Conservation (phyloP, 2,329 filamentous ascomycete genomes). For the Claviceps spartinae region DNA sequence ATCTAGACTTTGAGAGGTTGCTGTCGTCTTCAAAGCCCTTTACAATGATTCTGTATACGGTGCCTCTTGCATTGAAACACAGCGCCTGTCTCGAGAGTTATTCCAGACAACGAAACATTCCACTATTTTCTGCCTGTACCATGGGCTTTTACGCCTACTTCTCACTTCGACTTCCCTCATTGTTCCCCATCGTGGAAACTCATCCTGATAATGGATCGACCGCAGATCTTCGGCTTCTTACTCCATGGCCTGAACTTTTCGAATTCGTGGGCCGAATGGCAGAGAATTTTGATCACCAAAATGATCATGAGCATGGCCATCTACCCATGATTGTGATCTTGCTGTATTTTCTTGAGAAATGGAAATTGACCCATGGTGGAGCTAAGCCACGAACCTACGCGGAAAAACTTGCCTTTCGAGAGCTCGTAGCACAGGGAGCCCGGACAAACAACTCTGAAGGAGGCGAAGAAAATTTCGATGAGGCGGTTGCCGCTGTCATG, state of each 20-base stretch:
- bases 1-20: conserved; percentile 25
- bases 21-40: conserved; percentile 29
- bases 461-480: conserved; percentile 93
- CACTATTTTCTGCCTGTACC: conserved; percentile 74
- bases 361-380: conserved; percentile 60
- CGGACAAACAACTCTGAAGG: conserved; percentile 67
- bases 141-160: conserved; percentile 87
- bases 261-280: conserved; percentile 56
- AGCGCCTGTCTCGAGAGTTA: conserved; percentile 34
- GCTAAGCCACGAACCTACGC: conserved; percentile 59
- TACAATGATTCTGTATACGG: conserved; percentile 41
- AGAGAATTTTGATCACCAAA: conserved; percentile 52
- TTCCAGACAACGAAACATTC: conserved; percentile 44
- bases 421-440: conserved; percentile 51
- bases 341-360: conserved; percentile 67
- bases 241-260: conserved; percentile 72
- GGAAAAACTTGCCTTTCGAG: conserved; percentile 75
- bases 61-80: conserved; percentile 32
- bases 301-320: conserved; percentile 77
- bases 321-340: conserved; percentile 77
- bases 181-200: conserved; percentile 87
- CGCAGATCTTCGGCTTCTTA: conserved; percentile 70
- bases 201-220: conserved; percentile 81
- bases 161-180: conserved; percentile 60
- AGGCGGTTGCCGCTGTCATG: conserved; percentile 75